These are phyloP conservation scores for Talaromyces thailandensis DNA, from an alignment of 495 filamentous ascomycete species.

Conservation along the genomic window DNA sequence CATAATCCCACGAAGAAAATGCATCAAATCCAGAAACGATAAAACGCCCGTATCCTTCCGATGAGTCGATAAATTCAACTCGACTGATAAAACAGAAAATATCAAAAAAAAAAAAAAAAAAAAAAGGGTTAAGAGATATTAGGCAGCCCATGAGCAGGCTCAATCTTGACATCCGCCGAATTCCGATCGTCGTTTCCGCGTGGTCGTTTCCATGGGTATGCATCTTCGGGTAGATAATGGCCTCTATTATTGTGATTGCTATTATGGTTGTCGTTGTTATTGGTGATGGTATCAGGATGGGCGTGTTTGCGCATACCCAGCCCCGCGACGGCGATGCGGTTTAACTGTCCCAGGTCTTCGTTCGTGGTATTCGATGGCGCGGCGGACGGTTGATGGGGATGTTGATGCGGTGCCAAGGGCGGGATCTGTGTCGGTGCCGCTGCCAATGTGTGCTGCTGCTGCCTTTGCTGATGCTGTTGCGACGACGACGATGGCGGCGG, in stretches of 20 bases:
- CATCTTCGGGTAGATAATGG: neutral
- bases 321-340: conserved; percentile 37
- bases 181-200: neutral
- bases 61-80: neutral
- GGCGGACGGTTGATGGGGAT: conserved; percentile 16
- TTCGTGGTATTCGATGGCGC: conserved; percentile 18
- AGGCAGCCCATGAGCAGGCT: neutral
- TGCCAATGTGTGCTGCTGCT: conserved; percentile 1
- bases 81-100: too few species aligned
- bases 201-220: neutral
- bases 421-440: conserved; percentile 8
- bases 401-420: conserved; percentile 10
- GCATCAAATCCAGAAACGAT: neutral
- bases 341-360: conserved; percentile 37
- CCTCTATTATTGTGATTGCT: neutral
- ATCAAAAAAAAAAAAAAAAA: neutral
- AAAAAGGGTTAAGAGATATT: neutral
- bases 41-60: neutral
- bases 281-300: conserved; percentile 16
- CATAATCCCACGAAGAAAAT: neutral
- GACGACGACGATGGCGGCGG: conserved; percentile 1
- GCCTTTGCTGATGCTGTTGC: neutral
- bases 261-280: neutral
- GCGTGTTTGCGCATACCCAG: conserved; percentile 40
- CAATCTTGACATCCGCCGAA: neutral